Percentiles rank a stretch among this genome's conserved stretches.
These are phyloP conservation scores for Kodamaea fungicola DNA, from an alignment of 1,139 yeast genomes.

Conservation along the genomic window DNA sequence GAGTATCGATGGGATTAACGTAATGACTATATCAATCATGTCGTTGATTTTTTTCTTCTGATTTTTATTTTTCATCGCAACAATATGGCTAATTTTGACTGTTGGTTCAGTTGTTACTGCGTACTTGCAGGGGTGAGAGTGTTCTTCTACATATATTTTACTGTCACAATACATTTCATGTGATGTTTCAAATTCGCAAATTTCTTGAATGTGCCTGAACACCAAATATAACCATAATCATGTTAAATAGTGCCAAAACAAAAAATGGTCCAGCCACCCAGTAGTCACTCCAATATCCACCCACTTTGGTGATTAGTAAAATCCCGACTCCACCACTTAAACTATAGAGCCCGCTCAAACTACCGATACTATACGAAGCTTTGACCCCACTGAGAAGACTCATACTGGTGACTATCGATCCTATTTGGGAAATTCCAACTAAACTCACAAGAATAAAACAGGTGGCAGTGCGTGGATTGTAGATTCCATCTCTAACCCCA, in stretches of 20 bases:
- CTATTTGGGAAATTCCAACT: conserved; percentile 49
- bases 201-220: not conserved
- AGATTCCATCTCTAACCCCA: conserved; percentile 10
- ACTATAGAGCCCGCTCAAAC: conserved; percentile 66
- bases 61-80: not conserved
- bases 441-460: conserved; percentile 33
- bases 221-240: conserved; percentile 12
- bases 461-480: conserved; percentile 33
- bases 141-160: no score
- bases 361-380: conserved; percentile 40
- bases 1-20: conserved; percentile 40
- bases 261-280: conserved; percentile 62
- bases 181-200: no score
- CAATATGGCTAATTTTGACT: no score
- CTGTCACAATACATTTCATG: no score
- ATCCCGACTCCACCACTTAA: conserved; percentile 72
- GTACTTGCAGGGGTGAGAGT: no score
- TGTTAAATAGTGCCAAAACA: conserved; percentile 47
- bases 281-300: conserved; percentile 57
- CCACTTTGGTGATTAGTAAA: conserved; percentile 53
- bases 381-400: conserved; percentile 34
- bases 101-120: no score
- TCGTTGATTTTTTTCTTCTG: conserved; percentile 2
- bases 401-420: conserved; percentile 53
- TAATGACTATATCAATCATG: conserved; percentile 40